Evolutionary conservation across 495 filamentous ascomycete species (phyloP).

Genomic region (Choiromyces venosus): DNA sequence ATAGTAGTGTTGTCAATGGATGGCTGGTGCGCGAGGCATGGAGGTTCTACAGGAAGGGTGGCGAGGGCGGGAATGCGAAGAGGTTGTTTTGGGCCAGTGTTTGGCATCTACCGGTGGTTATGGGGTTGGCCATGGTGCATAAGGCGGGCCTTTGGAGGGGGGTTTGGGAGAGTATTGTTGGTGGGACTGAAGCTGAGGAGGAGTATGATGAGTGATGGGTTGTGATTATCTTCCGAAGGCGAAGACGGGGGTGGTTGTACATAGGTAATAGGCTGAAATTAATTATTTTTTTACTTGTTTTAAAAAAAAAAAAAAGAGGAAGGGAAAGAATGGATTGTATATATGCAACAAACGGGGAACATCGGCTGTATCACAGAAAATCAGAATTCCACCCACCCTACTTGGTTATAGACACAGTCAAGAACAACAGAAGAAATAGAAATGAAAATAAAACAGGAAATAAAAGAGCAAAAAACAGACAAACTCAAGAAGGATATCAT

Average conservation of each 20-base stretch:
- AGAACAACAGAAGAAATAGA: not conserved
- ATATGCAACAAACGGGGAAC: not conserved
- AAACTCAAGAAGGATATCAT: not conserved
- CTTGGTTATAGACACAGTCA: not conserved
- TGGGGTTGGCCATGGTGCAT: conserved; percentile 84
- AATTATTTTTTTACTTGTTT: not conserved
- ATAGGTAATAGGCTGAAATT: not conserved
- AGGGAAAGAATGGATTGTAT: not conserved
- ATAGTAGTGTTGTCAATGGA: conserved; percentile 73
- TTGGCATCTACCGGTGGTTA: conserved; percentile 87
- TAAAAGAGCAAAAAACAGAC: not conserved
- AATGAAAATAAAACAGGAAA: not conserved
- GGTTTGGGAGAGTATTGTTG: conserved; percentile 56
- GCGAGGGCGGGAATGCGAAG: conserved; percentile 72
- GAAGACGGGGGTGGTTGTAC: not conserved
- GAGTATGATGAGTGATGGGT: conserved; percentile 45
- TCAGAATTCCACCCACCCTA: not conserved
- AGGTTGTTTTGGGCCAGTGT: conserved; percentile 95
- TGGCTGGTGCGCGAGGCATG: conserved; percentile 82
- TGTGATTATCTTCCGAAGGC: not conserved
- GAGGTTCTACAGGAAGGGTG: conserved; percentile 72
- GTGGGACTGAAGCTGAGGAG: conserved; percentile 42
- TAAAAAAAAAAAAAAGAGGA: not conserved
- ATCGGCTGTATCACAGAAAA: not conserved
- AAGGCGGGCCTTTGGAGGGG: conserved; percentile 93